Percentiles rank a stretch among this genome's conserved stretches.
These are phyloP conservation scores for Zymoseptoria crescenta DNA, from an alignment of 2,329 filamentous ascomycete genomes.

Conservation along the genomic window DNA sequence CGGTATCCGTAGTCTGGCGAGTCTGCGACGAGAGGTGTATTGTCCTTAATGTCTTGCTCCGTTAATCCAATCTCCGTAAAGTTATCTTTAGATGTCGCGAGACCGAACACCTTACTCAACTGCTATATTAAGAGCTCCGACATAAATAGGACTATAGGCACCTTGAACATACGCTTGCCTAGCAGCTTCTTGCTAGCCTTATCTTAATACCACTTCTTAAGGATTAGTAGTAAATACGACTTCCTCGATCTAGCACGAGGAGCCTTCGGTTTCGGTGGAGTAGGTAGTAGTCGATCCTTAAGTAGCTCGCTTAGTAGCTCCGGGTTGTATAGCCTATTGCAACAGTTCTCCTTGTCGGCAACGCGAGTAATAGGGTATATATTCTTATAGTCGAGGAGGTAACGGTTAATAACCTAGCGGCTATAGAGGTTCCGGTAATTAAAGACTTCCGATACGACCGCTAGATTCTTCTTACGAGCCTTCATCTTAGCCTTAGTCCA, in stretches of 20 bases:
- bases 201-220: neutral
- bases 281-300: neutral
- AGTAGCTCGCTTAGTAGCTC: neutral
- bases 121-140: neutral
- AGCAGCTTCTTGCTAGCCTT: neutral
- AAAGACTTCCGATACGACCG: neutral
- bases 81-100: neutral
- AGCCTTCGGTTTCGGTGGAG: neutral
- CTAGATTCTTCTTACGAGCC: neutral
- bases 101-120: neutral
- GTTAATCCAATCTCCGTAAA: neutral
- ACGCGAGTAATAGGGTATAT: too few species aligned
- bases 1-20: neutral
- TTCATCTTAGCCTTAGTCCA: too few species aligned
- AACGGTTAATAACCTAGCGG: neutral
- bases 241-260: too few species aligned
- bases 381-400: too few species aligned
- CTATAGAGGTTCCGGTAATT: neutral
- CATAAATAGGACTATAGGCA: neutral
- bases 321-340: neutral
- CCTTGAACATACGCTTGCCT: neutral
- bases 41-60: neutral
- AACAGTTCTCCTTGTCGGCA: neutral
- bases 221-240: neutral
- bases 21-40: too few species aligned